These are phyloP conservation scores for Pelagomonas calceolata DNA, from an alignment of 108 stramenopile species.

Conservation along the genomic window DNA sequence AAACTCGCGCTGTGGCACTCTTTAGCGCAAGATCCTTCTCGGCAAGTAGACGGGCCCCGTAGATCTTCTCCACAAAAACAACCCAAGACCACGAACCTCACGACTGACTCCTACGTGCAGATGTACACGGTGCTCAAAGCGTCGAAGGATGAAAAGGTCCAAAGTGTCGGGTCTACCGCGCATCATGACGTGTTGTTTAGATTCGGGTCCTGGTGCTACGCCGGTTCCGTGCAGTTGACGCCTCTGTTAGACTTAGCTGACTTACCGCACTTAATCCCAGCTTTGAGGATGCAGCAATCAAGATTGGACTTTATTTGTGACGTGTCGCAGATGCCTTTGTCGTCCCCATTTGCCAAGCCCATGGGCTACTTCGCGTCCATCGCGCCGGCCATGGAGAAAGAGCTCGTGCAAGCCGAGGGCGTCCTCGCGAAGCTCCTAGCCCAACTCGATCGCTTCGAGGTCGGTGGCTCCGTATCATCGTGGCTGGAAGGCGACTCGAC, in stretches of 20 bases:
- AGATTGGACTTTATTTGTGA: slow-evolving; percentile 47
- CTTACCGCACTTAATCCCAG: slow-evolving; percentile 51
- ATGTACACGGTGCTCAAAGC: slow-evolving; percentile 48
- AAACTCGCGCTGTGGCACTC: slow-evolving; percentile 44
- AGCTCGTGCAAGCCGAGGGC: slow-evolving; percentile 33
- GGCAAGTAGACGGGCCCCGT: slow-evolving; percentile 8
- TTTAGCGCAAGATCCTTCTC: background rate
- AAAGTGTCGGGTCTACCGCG: slow-evolving; percentile 13
- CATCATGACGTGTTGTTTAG: slow-evolving; percentile 46
- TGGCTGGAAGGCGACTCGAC: slow-evolving; percentile 46
- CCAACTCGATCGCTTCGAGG: slow-evolving; percentile 23
- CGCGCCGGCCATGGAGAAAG: slow-evolving; percentile 31
- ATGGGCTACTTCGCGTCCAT: slow-evolving; percentile 22
- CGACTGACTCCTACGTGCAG: slow-evolving; percentile 47
- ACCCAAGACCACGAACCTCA: slow-evolving; percentile 20
- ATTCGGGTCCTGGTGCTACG: slow-evolving; percentile 59
- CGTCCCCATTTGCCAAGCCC: slow-evolving; percentile 33
- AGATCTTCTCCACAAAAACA: background rate
- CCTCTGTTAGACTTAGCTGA: slow-evolving; percentile 36
- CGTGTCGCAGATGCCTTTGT: slow-evolving; percentile 23
- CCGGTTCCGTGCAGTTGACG: slow-evolving; percentile 41
- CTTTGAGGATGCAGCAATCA: slow-evolving; percentile 49
- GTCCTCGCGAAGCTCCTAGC: slow-evolving; percentile 28
- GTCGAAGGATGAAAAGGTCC: background rate
- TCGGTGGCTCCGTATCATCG: slow-evolving; percentile 31